These are phyloP conservation scores for Mortierella sp. DNA, from an alignment of 371 early-diverging fungal genomes.

Conservation along the genomic window DNA sequence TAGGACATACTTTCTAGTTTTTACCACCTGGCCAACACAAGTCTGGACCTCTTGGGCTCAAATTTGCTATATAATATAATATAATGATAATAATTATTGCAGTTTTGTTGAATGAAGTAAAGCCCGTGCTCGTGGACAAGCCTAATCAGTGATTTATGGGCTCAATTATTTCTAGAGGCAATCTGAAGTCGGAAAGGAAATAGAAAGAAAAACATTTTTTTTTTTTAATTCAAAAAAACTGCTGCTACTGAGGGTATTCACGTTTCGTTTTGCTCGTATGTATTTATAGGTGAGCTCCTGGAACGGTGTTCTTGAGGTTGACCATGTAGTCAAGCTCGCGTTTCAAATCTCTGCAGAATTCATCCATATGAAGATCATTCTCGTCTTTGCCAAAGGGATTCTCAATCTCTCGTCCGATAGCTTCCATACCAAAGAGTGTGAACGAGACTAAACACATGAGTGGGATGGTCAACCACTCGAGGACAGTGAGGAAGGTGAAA, in stretches of 20 bases:
- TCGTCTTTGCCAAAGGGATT: constrained; percentile 82
- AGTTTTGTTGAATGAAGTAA: not conserved
- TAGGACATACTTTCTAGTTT: too few relatives aligned
- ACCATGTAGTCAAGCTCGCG: constrained; percentile 47
- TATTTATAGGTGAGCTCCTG: constrained; percentile 35
- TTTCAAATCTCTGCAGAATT: constrained; percentile 53
- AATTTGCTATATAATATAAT: too few relatives aligned
- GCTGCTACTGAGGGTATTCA: too few relatives aligned
- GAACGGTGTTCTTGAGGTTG: constrained; percentile 44
- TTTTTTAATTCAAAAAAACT: too few relatives aligned
- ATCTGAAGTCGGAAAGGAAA: too few relatives aligned
- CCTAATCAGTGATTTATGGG: not conserved
- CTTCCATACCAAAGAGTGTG: constrained; percentile 78
- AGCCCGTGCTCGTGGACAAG: not conserved
- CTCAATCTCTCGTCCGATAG: constrained; percentile 76
- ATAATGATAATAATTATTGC: not conserved
- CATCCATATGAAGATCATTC: constrained; percentile 68
- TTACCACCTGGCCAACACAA: not conserved
- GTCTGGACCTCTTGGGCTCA: not conserved
- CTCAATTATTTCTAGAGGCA: not conserved
- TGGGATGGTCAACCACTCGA: constrained; percentile 60
- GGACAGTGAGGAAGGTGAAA: constrained; percentile 62
- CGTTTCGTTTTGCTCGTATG: too few relatives aligned
- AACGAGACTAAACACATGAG: constrained; percentile 73
- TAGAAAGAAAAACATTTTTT: too few relatives aligned